A percentile compares a stretch with the other conserved stretches of the same genome.
Evolutionary conservation across 169 alveolate genomes (phyloP).

Genomic region (Plasmodium gaboni): DNA sequence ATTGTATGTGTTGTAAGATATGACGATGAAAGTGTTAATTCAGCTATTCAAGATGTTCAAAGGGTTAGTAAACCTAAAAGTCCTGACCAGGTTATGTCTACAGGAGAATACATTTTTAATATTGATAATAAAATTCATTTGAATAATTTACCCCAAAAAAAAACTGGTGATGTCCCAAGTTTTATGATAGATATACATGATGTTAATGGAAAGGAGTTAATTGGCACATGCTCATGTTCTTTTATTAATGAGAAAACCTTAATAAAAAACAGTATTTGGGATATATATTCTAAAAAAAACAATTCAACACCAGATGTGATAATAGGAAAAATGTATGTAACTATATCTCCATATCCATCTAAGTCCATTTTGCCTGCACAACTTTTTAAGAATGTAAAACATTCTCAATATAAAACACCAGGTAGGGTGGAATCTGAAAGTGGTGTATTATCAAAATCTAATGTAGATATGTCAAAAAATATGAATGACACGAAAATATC

Average conservation of each 20-base stretch:
- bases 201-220: conserved; percentile 22
- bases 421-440: background rate
- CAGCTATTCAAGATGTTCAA: conserved; percentile 71
- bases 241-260: conserved; percentile 81
- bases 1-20: conserved; percentile 77
- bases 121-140: conserved; percentile 77
- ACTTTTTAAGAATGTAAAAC: conserved; percentile 75
- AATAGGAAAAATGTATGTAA: conserved; percentile 84
- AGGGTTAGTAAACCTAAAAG: conserved; percentile 76
- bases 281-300: conserved; percentile 74
- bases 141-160: conserved; percentile 83
- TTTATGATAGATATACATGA: conserved; percentile 84
- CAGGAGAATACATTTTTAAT: conserved; percentile 80
- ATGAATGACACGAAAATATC: background rate
- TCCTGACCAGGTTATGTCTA: conserved; percentile 6
- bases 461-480: too few relatives aligned
- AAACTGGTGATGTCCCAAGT: conserved; percentile 86
- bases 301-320: conserved; percentile 56
- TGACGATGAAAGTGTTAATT: conserved; percentile 66
- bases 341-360: conserved; percentile 83
- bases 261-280: conserved; percentile 81
- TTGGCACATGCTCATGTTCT: conserved; percentile 79
- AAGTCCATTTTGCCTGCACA: conserved; percentile 88
- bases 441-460: too few relatives aligned
- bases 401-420: background rate